A percentile compares a stretch with the other conserved stretches of the same genome.
Evolutionary conservation across 176 grass and related monocot genomes (phyloP).

Genomic region (Rhynchospora breviuscula): DNA sequence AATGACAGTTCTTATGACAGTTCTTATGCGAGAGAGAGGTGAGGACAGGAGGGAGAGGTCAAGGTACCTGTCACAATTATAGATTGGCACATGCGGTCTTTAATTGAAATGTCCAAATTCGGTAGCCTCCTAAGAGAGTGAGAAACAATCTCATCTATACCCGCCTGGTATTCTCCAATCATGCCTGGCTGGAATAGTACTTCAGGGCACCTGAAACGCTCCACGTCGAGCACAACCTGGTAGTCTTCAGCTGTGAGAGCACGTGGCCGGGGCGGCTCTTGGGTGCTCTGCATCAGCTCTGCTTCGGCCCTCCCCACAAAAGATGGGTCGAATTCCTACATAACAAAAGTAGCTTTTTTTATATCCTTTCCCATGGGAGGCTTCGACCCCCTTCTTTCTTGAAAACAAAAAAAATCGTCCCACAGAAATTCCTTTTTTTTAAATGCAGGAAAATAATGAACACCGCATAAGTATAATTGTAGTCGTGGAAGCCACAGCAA

Average conservation of each 20-base stretch:
- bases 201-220: conserved; percentile 79
- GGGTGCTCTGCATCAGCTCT: conserved; percentile 24
- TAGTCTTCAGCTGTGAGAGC: conserved; percentile 67
- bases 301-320: conserved; percentile 59
- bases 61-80: conserved; percentile 62
- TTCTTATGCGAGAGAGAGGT: too few species aligned
- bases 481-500: neutral
- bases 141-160: conserved; percentile 76
- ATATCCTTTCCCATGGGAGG: neutral
- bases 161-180: conserved; percentile 74
- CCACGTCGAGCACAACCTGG: conserved; percentile 55
- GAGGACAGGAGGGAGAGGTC: neutral
- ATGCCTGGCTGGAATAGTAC: conserved; percentile 81
- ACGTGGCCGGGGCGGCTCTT: conserved; percentile 42
- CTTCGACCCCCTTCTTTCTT: too few species aligned
- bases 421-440: neutral
- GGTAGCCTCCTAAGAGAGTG: conserved; percentile 62
- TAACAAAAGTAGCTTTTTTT: neutral
- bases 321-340: conserved; percentile 80
- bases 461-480: neutral
- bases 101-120: conserved; percentile 43
- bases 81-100: conserved; percentile 70
- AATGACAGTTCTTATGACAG: too few species aligned
- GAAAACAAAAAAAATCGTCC: too few species aligned
- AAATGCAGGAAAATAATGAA: conserved; percentile 6